A percentile compares a stretch with the other conserved stretches of the same genome.
Conservation (phyloP, 2,329 filamentous ascomycete genomes). For the Neoscytalidium dimidiatum region DNA sequence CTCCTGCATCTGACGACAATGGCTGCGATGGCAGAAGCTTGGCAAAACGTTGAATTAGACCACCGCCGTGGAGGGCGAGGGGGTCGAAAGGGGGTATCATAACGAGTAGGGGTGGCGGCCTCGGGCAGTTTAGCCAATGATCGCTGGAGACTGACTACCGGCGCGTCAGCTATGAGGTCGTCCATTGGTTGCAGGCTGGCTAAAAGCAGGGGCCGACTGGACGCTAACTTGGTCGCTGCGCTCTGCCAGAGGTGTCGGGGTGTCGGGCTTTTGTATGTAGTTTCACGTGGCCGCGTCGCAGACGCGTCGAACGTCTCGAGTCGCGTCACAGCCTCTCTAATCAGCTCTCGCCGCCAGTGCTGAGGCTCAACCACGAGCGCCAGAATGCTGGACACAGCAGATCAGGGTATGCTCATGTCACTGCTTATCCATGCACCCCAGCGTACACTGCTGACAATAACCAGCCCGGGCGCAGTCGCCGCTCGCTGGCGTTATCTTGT, state of each 20-base stretch:
- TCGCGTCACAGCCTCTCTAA: neutral
- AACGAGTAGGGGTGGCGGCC: too few species aligned
- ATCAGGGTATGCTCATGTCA: slow-evolving; percentile 29
- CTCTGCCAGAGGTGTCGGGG: too few species aligned
- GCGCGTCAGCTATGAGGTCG: too few species aligned
- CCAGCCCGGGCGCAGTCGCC: slow-evolving; percentile 38
- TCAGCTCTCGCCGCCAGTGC: slow-evolving; percentile 9
- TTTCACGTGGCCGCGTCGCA: slow-evolving; percentile 7
- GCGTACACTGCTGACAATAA: slow-evolving; percentile 21
- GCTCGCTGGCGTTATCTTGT: slow-evolving; percentile 68
- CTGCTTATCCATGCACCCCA: neutral
- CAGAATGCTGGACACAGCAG: slow-evolving; percentile 28
- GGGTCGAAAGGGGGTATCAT: neutral
- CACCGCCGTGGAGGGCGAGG: neutral
- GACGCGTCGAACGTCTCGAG: slow-evolving; percentile 7
- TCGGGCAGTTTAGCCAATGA: neutral
- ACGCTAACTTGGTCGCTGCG: too few species aligned
- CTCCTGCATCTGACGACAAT: slow-evolving; percentile 8
- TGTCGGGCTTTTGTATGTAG: too few species aligned
- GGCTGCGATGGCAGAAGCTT: slow-evolving; percentile 2
- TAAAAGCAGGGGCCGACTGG: too few species aligned
- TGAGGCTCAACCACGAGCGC: neutral
- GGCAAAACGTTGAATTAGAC: neutral
- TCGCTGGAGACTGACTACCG: too few species aligned
- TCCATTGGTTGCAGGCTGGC: too few species aligned